Base-by-base conservation (phyloP, 139 green algal genomes). In the Coelastrella sp. region DNA sequence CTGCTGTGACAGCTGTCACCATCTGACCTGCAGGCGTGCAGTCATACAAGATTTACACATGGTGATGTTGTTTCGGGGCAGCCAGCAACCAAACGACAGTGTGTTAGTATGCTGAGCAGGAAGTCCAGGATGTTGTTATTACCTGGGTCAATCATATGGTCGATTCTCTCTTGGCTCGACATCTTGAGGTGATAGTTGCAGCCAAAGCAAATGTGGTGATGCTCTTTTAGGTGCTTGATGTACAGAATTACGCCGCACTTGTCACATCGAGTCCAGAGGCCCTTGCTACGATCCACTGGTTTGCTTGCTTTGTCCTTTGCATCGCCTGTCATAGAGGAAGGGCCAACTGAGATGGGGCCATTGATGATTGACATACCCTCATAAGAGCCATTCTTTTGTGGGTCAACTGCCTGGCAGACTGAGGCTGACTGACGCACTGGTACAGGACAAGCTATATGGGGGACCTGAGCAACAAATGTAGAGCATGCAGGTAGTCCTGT, bases 191-290 rank as follows among this genome's bases (percentile, higher is more conserved):
- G 91, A 88, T 92, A 94, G 85, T 90, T 92, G 90, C 93, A 96
- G 38, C 90, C 89, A 68, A 94, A 95, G 89, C 93, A 96, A 81
- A 96, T 94, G 74, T 93, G 88, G 75, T 95, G 87, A 82, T 95
- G 92, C 90, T 95, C 90, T 90, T 94, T 94, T 38, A 95, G 79
- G 86, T 95, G 92, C 89, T 95, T 96, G 82, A 95, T 93, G 91
- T 96, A 96, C 78, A 96, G 87, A 66, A 95, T 96, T 40, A 94
- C 91, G 30, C 93, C 93, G 77, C 93, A 96, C 84, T 95, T 91
- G 86, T 96, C 93, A 79, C 93, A 96, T 71, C 93, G 89, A 0
- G 92, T 95, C 93, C 93, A 96, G 51, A 96, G 88, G 50, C 93
- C 92, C 87, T 95, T 91, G 86, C 86, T 92, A 80, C 91, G 88